Evolutionary conservation across 2,329 filamentous ascomycete species (phyloP), one percentile per base, ranked within the genome.

Genomic region (Penicillium sclerotigenum): DNA sequence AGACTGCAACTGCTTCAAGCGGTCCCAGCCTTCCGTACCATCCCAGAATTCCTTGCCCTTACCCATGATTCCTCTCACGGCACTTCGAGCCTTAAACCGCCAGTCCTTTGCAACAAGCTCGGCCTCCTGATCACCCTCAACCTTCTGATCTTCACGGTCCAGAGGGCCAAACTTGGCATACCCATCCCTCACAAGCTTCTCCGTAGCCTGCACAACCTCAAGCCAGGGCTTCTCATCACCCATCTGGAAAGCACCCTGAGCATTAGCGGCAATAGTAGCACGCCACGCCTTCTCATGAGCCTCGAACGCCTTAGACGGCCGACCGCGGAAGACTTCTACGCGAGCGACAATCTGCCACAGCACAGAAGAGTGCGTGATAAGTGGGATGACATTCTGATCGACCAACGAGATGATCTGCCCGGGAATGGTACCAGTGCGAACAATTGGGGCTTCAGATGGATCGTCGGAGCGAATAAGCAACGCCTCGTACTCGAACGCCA

Each of bases 241-340:
- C 78, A 68, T 75, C 69, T 71, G 74, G 68, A 73, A 76, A 24
- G 73, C 73, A 26, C 70, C 81, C 66, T 61, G 78, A 63, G 56
- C 77, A 69, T 63, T 76, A 56, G 56, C 77, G 68, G 28, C 84
- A 79, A 63, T 83, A 75, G 48, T 80, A 0, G 88, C 85, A 2
- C 94, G 83, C 92, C 93, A 99, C 0, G 88, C 90, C 69, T 93
- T 92, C 75, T 97, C 94, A 29, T 92, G 85, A 1, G 90, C 90
- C 6, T 91, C 88, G 1, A 97, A 80, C 5, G 92, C 90, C 1
- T 86, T 86, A 0, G 78, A 75, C 1, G 87, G 89, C 51, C 89
- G 87, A 3, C 83, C 76, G 8, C 86, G 83, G 85, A 91, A 97
- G 14, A 87, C 79, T 5, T 90, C 85, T 16, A 95, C 78, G 5